Percentiles rank a stretch among this genome's conserved stretches.
These are phyloP conservation scores for Elasticomyces elasticus DNA, from an alignment of 495 filamentous ascomycete genomes.

Conservation along the genomic window DNA sequence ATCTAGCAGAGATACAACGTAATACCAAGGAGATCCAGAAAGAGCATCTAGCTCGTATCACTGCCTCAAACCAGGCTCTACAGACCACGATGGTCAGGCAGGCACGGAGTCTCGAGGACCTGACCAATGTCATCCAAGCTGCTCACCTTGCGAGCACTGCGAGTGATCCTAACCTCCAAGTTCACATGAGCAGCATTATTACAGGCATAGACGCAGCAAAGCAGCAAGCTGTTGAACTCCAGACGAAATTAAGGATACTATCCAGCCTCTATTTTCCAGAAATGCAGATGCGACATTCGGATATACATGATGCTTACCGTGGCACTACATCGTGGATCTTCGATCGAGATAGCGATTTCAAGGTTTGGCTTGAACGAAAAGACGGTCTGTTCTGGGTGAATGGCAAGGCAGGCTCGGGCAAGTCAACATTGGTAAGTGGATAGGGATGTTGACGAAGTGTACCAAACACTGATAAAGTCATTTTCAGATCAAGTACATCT, in stretches of 20 bases:
- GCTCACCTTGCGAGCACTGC: neutral
- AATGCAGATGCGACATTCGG: neutral
- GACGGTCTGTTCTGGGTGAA: conserved; percentile 14
- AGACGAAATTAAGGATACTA: neutral
- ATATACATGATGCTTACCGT: neutral
- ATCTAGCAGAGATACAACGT: too few relatives aligned
- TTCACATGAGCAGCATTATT: neutral
- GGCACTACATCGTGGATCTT: neutral
- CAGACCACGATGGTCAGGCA: neutral
- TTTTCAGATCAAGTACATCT: conserved; percentile 1
- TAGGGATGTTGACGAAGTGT: too few relatives aligned
- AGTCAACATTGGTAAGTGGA: conserved; percentile 15
- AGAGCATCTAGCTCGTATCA: neutral
- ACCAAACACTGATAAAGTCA: too few relatives aligned
- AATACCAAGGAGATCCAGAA: too few relatives aligned
- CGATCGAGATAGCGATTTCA: neutral
- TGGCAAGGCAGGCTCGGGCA: conserved; percentile 14
- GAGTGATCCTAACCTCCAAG: neutral
- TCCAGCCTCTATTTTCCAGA: neutral
- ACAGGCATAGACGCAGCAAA: neutral
- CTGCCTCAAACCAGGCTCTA: neutral
- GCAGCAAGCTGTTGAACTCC: neutral
- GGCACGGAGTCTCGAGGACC: too few relatives aligned
- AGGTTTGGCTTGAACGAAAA: neutral
- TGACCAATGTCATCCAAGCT: neutral